Conservation (phyloP, 805 yeast species). For the Wickerhamomyces alni region DNA sequence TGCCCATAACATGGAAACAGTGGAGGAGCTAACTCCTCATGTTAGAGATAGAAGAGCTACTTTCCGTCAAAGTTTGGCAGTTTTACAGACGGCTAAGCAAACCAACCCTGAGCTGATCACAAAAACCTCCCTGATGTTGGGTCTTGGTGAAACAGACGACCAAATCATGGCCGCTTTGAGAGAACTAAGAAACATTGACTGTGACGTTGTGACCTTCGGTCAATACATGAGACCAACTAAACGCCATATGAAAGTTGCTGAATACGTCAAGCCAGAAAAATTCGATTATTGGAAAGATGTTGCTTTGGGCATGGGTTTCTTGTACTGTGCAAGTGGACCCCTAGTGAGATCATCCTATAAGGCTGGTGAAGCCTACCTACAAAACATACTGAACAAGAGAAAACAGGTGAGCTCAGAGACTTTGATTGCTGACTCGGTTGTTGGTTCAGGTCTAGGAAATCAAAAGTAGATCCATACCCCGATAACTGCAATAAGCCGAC, state of each 20-base stretch:
- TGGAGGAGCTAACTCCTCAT: conserved; percentile 89
- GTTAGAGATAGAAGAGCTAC: conserved; percentile 97
- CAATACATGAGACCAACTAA: conserved; percentile 99
- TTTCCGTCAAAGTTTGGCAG: conserved; percentile 78
- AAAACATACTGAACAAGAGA: conserved; percentile 81
- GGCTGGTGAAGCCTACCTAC: conserved; percentile 97
- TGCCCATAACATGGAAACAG: conserved; percentile 96
- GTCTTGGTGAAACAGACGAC: conserved; percentile 93
- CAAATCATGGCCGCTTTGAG: conserved; percentile 71
- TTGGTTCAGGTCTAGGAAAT: background rate
- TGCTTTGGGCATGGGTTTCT: conserved; percentile 85
- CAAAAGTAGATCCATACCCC: background rate
- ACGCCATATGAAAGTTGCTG: conserved; percentile 97
- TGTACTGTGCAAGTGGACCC: conserved; percentile 97
- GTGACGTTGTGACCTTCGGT: conserved; percentile 97
- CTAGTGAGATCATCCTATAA: conserved; percentile 93
- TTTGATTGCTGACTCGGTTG: background rate
- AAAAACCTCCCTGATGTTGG: conserved; percentile 93
- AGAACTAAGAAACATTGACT: conserved; percentile 68
- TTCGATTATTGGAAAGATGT: conserved; percentile 88
- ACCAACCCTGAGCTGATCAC: conserved; percentile 73
- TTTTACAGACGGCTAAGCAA: conserved; percentile 75
- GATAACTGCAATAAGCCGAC: too few relatives aligned
- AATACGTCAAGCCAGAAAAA: conserved; percentile 88
- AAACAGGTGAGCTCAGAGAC: conserved; percentile 11